phyloP scores from a whole-genome alignment of 2,329 filamentous ascomycete genomes.

The Beauveria rudraprayagi region DNA sequence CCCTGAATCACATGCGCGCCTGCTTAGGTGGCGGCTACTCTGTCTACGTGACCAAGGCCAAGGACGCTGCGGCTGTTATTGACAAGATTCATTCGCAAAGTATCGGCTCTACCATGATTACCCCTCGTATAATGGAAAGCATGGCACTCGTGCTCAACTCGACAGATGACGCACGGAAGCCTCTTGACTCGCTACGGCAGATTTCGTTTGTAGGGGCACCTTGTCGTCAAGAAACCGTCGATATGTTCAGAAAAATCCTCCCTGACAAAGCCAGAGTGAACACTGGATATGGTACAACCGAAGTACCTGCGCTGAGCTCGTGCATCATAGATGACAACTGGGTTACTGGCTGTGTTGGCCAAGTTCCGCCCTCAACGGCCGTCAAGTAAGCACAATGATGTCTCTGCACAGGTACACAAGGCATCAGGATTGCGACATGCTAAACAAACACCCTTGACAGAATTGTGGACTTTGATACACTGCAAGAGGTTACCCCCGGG shows the following conservation, averaged over 20 bases:
- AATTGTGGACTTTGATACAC: background rate
- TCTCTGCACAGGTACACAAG: background rate
- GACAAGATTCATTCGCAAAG: background rate
- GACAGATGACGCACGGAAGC: background rate
- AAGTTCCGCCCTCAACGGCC: background rate
- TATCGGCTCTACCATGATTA: background rate
- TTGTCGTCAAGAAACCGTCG: background rate
- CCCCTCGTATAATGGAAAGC: background rate
- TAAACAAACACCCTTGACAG: background rate
- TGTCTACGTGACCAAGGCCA: background rate
- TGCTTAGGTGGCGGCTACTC: background rate
- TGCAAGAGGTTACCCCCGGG: background rate
- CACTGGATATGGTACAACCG: background rate
- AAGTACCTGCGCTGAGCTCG: background rate
- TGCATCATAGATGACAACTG: background rate
- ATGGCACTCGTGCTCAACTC: background rate
- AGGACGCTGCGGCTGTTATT: background rate
- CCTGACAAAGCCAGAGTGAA: background rate
- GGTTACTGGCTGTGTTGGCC: background rate
- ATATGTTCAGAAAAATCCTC: background rate
- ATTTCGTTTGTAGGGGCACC: background rate
- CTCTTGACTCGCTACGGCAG: background rate
- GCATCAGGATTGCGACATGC: background rate
- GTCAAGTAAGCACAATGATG: background rate
- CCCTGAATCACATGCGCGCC: background rate